Conservation (phyloP, 2,329 filamentous ascomycete species). For the Teratosphaeria zuluensis region DNA sequence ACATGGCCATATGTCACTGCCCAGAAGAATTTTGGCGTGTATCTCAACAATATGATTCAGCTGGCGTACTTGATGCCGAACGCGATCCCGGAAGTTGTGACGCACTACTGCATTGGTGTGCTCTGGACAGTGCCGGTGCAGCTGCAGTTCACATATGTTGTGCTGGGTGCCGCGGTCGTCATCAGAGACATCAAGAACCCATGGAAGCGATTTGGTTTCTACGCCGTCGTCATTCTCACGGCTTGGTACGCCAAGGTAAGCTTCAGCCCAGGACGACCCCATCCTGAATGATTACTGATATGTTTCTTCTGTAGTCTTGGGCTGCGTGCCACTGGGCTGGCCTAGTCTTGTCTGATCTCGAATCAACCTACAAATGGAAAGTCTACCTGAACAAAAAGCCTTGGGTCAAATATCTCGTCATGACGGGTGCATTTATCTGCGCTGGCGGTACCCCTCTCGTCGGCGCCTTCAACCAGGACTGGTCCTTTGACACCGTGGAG, state of each 20-base stretch:
- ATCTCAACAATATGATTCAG: constrained; percentile 34
- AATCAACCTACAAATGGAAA: constrained; percentile 36
- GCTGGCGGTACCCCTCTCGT: constrained; percentile 3
- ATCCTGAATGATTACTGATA: neutral
- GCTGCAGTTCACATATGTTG: constrained; percentile 36
- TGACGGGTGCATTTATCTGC: constrained; percentile 12
- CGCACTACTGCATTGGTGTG: constrained; percentile 39
- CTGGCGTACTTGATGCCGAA: constrained; percentile 38
- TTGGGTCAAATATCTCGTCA: constrained; percentile 26
- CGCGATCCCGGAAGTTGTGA: constrained; percentile 35
- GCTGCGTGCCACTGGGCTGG: constrained; percentile 36
- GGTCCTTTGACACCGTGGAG: constrained; percentile 24
- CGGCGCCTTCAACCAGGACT: constrained; percentile 4
- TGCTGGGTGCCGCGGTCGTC: constrained; percentile 32
- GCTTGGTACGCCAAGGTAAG: constrained; percentile 31
- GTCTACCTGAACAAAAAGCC: constrained; percentile 27
- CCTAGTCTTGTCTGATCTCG: constrained; percentile 35
- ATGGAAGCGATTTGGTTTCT: constrained; percentile 37
- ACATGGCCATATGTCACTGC: constrained; percentile 35
- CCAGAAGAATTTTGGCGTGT: constrained; percentile 31
- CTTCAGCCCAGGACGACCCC: neutral
- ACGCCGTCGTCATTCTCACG: constrained; percentile 32
- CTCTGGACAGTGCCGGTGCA: constrained; percentile 38
- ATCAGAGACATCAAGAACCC: constrained; percentile 34
- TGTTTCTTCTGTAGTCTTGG: constrained; percentile 24